Evolutionary conservation across 176 grass and related monocot genomes (phyloP), one percentile per base, ranked within the genome.

Genomic region (Carex cristatella): DNA sequence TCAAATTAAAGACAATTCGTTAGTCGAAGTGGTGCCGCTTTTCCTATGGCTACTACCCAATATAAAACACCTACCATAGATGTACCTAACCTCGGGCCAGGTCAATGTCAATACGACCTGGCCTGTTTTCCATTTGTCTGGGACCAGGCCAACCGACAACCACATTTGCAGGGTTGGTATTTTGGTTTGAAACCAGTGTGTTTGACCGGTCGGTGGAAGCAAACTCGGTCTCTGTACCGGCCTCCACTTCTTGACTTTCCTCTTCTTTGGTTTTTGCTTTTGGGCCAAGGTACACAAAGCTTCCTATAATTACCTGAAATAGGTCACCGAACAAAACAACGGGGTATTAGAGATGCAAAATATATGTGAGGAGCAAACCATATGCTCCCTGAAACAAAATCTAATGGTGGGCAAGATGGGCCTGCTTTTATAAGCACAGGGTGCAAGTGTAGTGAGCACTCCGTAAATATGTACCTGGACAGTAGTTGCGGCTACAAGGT

Each of bases 401-500:
- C 38, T 2, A 82, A 49, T 65, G 37, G 38, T 2, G 4, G 33
- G 5, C 28, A 79, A 56, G 10, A 11, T 3, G 7, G 49, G 74
- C 49, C 74, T 35, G 1, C 69, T 72, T 11, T 49, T 42, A 72
- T 23, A 35, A 58, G 13, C 53, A 33, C 1, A 1, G 31, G 33
- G 27, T 76, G 48, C 46, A 33, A 55, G 28, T 15, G 14, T 79
- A 58, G 14, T n/a, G 5, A 78, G 4, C 4, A 79, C 33, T 65
- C 13, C 1, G 38, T 13, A 51, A 79, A 48, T 14, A 79, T 28
- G 28, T 86, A 99, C 96, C 93, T 99, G 96, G 65, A 99, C 96
- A 31, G 90, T 92, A 75, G 89, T 92, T 81, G 93, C 96, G 61
- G 96, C 93, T 60, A 89, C 89, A 77, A 99, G 85, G 61, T 59